Evolutionary conservation across 805 yeast genomes (phyloP), one percentile per base, ranked within the genome.

Genomic region (Pachysolen tannophilus): DNA sequence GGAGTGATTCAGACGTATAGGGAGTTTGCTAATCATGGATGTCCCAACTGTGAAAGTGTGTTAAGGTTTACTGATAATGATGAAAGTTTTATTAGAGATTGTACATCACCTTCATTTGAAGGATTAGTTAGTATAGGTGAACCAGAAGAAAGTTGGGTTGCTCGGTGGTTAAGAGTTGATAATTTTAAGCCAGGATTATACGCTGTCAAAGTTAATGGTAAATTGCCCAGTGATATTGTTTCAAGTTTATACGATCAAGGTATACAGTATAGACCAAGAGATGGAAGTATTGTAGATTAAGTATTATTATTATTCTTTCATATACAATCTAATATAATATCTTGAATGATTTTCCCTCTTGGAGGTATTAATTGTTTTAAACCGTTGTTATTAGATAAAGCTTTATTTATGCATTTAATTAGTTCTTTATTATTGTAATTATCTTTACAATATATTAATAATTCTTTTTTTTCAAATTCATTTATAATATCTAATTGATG

Each of bases 61-160:
- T 69, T 90, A 49, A 87, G 82, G 45, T 76, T 71, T 49, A 72
- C 69, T 32, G 81, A 77, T 49, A 79, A 79, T 40, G 96, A 92
- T 49, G 94, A 87, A 34, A 77, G 82, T 14, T 74, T 85, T 25
- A 82, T 83, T 33, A 82, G 79, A 52, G 95, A 87, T 52, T 86
- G 95, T 57, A 92, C 97, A 5, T 86, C 96, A 14, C 97, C 97
- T 26, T 77, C 95, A 1, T 90, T 87, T 54, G 98, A 90, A 63
- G 98, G 98, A 0, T 64, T 84, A 23, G 94, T 90, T 5, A 96
- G 97, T 2, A 68, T 86, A 43, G 86, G 94, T 32, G 87, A 82
- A 41, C 86, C 90, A 33, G 74, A 76, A 34, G 73, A 69, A 24
- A 85, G 96, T 2, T 90, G 98, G 98, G 96, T 86, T 26, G 96